Conservation (phyloP, 345 rosid species). For the Linum lewisii region DNA sequence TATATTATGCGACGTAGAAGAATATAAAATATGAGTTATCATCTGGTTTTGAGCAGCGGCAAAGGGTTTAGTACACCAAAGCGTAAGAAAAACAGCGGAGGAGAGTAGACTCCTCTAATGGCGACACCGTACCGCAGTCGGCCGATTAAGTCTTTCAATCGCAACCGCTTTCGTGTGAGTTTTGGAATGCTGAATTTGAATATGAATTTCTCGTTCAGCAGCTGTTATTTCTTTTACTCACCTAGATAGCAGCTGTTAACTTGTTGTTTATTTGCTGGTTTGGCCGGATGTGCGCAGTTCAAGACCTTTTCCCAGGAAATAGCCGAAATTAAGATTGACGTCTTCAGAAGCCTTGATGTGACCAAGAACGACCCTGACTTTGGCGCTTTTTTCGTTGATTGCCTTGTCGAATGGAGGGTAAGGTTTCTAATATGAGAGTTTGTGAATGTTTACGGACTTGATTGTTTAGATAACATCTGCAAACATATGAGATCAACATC, state of each 20-base stretch:
- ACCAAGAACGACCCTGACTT: slow-evolving; percentile 61
- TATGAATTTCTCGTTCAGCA: too few species aligned
- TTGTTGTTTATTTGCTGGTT: not conserved
- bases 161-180: slow-evolving; percentile 68
- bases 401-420: slow-evolving; percentile 92
- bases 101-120: slow-evolving; percentile 8
- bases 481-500: too few species aligned
- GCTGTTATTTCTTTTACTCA: not conserved
- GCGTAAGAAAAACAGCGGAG: not conserved
- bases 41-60: not conserved
- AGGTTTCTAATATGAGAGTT: slow-evolving; percentile 11
- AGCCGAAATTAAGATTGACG: slow-evolving; percentile 67
- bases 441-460: not conserved
- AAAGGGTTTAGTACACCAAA: not conserved
- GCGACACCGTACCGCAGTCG: slow-evolving; percentile 38
- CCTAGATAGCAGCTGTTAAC: not conserved
- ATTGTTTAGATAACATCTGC: not conserved
- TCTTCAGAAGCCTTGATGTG: slow-evolving; percentile 52
- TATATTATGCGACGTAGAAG: too few species aligned
- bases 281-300: slow-evolving; percentile 39
- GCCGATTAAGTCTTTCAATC: slow-evolving; percentile 81
- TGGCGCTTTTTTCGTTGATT: slow-evolving; percentile 68
- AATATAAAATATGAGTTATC: too few species aligned
- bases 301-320: slow-evolving; percentile 51
- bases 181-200: too few species aligned